A percentile compares a stretch with the other conserved stretches of the same genome.
Conservation (phyloP, 352 stramenopile genomes). For the Pelagophyceae sp. region DNA sequence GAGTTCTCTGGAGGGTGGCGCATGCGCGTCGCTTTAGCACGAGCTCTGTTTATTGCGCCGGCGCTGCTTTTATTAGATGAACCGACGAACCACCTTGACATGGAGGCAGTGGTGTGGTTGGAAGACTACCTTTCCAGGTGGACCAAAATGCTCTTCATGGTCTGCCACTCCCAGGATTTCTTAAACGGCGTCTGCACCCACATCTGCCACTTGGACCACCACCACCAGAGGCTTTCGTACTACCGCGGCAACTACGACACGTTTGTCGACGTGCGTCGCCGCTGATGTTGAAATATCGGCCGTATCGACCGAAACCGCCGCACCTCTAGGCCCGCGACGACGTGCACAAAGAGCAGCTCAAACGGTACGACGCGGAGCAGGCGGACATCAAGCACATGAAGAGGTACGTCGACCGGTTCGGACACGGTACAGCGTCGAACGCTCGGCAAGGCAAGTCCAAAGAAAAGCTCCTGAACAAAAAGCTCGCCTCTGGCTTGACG, state of each 20-base stretch:
- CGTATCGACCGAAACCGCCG: too few relatives aligned
- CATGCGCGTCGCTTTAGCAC: constrained; percentile 82
- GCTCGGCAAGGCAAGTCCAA: constrained; percentile 93
- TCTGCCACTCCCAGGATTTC: constrained; percentile 96
- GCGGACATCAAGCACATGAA: constrained; percentile 97
- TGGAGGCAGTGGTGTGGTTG: constrained; percentile 96
- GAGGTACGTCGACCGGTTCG: constrained; percentile 97
- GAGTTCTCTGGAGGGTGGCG: constrained; percentile 89
- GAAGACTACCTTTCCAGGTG: constrained; percentile 93
- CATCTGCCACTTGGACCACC: constrained; percentile 84
- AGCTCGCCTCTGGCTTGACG: constrained; percentile 86
- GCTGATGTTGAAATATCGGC: too few relatives aligned
- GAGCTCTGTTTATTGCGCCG: constrained; percentile 92
- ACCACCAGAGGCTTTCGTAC: constrained; percentile 85
- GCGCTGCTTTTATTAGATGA: constrained; percentile 86
- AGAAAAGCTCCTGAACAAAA: constrained; percentile 93
- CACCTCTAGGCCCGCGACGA: too few relatives aligned
- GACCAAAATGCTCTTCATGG: constrained; percentile 90
- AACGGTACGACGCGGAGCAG: constrained; percentile 75
- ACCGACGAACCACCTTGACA: constrained; percentile 52
- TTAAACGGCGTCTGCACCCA: constrained; percentile 97
- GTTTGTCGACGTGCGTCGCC: constrained; percentile 88
- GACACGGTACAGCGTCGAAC: constrained; percentile 92
- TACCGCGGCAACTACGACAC: constrained; percentile 97
- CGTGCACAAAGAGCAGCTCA: constrained; percentile 81